Conservation (phyloP, 208 protist species). For the Leishmania martiniquensis region DNA sequence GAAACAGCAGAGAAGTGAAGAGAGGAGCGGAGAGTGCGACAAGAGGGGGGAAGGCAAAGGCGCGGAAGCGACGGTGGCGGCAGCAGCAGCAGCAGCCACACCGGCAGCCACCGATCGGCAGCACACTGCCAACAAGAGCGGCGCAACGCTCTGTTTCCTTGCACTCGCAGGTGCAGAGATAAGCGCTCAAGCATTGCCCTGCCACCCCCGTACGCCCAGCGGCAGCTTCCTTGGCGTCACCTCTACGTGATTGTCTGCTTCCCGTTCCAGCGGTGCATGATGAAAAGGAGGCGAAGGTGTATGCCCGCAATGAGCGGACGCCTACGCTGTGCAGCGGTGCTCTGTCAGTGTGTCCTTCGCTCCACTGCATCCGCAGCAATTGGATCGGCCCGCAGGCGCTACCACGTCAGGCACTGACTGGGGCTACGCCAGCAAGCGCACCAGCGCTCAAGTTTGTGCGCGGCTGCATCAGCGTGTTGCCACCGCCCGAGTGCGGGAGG, state of each 20-base stretch:
- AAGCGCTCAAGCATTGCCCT: neutral
- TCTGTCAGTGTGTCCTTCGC: neutral
- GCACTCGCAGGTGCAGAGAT: neutral
- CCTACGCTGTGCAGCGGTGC: neutral
- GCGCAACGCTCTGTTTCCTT: too few relatives aligned
- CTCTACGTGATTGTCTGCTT: neutral
- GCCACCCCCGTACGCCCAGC: neutral
- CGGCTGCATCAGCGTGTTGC: neutral
- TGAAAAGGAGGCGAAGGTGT: neutral
- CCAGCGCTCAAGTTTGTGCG: neutral
- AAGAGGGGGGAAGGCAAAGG: neutral
- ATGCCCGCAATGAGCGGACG: neutral
- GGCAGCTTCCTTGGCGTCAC: neutral
- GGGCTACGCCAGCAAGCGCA: neutral
- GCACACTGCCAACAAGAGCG: neutral
- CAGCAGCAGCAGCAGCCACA: neutral
- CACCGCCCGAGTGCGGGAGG: neutral
- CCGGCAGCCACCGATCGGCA: neutral
- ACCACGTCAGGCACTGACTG: too few relatives aligned
- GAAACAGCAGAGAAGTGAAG: neutral
- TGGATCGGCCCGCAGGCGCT: neutral
- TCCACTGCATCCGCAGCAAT: neutral
- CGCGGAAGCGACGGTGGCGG: neutral
- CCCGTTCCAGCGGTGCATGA: neutral
- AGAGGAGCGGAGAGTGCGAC: neutral